Evolutionary conservation across 2,329 filamentous ascomycete species (phyloP), one percentile per base, ranked within the genome.

Genomic region (Xylariaceae sp.): DNA sequence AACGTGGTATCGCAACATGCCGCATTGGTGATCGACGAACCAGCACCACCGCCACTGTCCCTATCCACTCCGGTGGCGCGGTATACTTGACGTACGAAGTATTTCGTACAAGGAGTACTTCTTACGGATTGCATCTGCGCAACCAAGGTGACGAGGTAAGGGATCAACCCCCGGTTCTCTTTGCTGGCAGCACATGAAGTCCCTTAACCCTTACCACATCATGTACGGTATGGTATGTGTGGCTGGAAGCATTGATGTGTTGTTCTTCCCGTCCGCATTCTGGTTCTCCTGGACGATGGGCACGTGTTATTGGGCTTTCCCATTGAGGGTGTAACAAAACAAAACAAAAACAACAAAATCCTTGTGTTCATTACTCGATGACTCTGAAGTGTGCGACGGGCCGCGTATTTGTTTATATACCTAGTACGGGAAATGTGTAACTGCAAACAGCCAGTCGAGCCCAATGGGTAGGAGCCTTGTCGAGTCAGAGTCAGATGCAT

Each of bases 111-210:
- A 18, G 17, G 23, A 30, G 23, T 30, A 30, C 23, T 30, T 30
- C 23, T 30, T 30, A 4, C 23, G 18, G 23, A 23, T 51, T 57
- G 56, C 9, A 53, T 61, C 51, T 50, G 49, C 30, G 37, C 39
- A 57, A 51, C 15, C 39, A 56, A 55, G 53, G 37, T 13, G 44
- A 58, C 56, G 51, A 54, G 54, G 56, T 48, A 45, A 49, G 47
- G 56, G 54, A 30, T 30, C 1, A 48, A 50, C 37, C 35, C 35
- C 44, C 55, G 57, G 3, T 47, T 45, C 37, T 42, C 49, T 58
- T 59, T 61, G 59, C 59, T 63, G 59, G 57, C 63, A 64, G 55
- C 53, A 62, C 58, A 60, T 55, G 49, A 51, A n/a, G 7, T 42
- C 2, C 9, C 9, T 9, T 42, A 11, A 42, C 11, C 8, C 11